phyloP scores from a whole-genome alignment of 1,284 basidiomycete species.

The Pseudozyma hubeiensis region DNA sequence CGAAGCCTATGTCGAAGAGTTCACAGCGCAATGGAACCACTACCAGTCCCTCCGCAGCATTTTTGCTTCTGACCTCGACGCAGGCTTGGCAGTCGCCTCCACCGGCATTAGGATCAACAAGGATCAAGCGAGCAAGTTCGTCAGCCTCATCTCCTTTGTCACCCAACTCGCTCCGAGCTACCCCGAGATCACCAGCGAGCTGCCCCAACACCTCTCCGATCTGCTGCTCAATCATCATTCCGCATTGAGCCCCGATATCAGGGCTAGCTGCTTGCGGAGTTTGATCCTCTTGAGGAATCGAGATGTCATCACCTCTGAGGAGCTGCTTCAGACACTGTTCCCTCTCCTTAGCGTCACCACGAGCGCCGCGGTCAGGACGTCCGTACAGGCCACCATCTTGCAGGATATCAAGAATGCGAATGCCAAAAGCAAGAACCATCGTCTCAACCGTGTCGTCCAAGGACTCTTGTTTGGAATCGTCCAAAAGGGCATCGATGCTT shows the following conservation, averaged over 20 bases:
- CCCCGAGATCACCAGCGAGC: constrained; percentile 57
- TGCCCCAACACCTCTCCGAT: constrained; percentile 58
- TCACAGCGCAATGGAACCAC: constrained; percentile 98
- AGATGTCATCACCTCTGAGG: constrained; percentile 88
- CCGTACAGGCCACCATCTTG: constrained; percentile 95
- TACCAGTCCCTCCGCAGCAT: constrained; percentile 89
- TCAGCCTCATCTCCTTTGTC: constrained; percentile 60
- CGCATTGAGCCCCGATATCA: constrained; percentile 60
- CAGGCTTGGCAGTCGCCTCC: constrained; percentile 18
- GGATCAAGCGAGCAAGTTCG: constrained; percentile 62
- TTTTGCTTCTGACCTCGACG: constrained; percentile 72
- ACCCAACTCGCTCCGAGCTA: constrained; percentile 74
- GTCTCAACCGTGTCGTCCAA: constrained; percentile 94
- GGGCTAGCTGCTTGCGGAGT: constrained; percentile 52
- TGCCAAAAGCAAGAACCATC: constrained; percentile 88
- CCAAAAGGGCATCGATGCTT: constrained; percentile 79
- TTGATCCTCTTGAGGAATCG: constrained; percentile 88
- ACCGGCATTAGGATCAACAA: constrained; percentile 48
- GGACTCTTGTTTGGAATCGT: constrained; percentile 96
- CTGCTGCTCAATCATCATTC: constrained; percentile 65
- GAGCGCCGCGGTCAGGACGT: constrained; percentile 82
- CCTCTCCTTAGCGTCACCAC: constrained; percentile 87
- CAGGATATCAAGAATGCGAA: constrained; percentile 94
- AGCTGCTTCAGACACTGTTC: constrained; percentile 91
- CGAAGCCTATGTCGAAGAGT: constrained; percentile 91